Conservation (phyloP, 192 early-diverging fungal genomes). For the Coemansia sp. region DNA sequence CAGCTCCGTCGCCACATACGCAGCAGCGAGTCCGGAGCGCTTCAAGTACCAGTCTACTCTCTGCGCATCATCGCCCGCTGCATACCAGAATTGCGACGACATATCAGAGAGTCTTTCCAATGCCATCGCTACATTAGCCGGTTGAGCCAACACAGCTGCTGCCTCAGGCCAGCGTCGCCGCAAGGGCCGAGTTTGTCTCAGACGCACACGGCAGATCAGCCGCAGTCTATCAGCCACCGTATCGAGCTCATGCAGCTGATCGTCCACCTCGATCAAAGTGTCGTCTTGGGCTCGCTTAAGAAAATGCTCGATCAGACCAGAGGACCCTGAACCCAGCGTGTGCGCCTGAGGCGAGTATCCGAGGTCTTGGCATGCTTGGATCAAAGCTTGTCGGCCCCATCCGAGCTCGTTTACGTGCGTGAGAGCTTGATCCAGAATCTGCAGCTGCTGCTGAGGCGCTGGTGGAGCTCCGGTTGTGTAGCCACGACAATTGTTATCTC, state of each 20-base stretch:
- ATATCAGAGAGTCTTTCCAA: conserved; percentile 64
- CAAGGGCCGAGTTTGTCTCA: conserved; percentile 72
- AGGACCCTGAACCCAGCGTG: conserved; percentile 63
- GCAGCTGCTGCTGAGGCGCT: conserved; percentile 3
- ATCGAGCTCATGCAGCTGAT: conserved; percentile 52
- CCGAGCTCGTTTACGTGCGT: conserved; percentile 65
- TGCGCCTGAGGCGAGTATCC: conserved; percentile 71
- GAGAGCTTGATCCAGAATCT: conserved; percentile 64
- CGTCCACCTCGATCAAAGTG: conserved; percentile 59
- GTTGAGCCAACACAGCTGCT: conserved; percentile 72
- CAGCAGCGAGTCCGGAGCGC: conserved; percentile 71
- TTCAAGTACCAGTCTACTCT: conserved; percentile 89
- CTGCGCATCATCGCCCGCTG: conserved; percentile 78
- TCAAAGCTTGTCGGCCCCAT: conserved; percentile 69
- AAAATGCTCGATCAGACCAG: conserved; percentile 73
- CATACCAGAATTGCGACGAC: conserved; percentile 82
- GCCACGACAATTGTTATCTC: no score
- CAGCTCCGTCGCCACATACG: conserved; percentile 84
- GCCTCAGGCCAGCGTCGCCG: conserved; percentile 73
- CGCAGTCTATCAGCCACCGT: conserved; percentile 56
- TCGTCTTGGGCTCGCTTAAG: conserved; percentile 60
- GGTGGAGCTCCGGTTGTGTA: not conserved
- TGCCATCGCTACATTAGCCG: conserved; percentile 68
- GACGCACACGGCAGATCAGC: conserved; percentile 56
- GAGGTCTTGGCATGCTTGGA: conserved; percentile 58